Evolutionary conservation across 345 rosid species (phyloP).

Genomic region (Boechera stricta): DNA sequence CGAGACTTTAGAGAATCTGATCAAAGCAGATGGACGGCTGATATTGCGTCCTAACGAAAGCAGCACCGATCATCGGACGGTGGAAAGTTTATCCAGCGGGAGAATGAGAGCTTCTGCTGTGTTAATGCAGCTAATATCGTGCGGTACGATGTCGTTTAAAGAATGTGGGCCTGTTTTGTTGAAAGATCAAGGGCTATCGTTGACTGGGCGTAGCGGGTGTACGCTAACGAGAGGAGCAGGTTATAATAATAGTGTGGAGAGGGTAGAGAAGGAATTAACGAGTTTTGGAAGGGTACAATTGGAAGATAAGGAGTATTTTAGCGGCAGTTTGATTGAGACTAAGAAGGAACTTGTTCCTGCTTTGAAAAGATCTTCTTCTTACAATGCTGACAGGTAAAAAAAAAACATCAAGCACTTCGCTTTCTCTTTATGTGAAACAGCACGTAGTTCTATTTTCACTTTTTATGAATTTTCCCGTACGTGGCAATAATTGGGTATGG

Average conservation of each 20-base stretch:
- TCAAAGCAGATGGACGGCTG: slow-evolving; percentile 81
- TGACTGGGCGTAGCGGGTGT: slow-evolving; percentile 56
- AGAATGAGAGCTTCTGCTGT: slow-evolving; percentile 77
- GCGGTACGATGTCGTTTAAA: slow-evolving; percentile 83
- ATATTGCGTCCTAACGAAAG: slow-evolving; percentile 42
- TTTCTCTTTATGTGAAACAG: slow-evolving; percentile 8
- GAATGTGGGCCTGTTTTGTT: slow-evolving; percentile 69
- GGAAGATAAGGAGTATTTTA: slow-evolving; percentile 91
- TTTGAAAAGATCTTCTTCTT: slow-evolving; percentile 82
- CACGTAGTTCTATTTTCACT: slow-evolving; percentile 24
- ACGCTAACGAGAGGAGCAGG: slow-evolving; percentile 61
- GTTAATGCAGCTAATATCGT: slow-evolving; percentile 90
- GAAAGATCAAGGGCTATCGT: slow-evolving; percentile 68
- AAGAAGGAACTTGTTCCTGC: slow-evolving; percentile 59
- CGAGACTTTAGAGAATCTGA: slow-evolving; percentile 79
- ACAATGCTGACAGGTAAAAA: slow-evolving; percentile 74
- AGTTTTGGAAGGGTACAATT: slow-evolving; percentile 57
- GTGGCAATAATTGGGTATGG: slow-evolving; percentile 38
- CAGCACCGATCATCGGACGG: slow-evolving; percentile 56
- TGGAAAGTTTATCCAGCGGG: slow-evolving; percentile 57
- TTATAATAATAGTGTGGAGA: slow-evolving; percentile 5
- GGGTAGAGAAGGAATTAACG: slow-evolving; percentile 41
- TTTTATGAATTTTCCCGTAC: slow-evolving; percentile 17
- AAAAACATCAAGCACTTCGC: slow-evolving; percentile 5
- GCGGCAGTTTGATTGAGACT: slow-evolving; percentile 93